Evolutionary conservation across 2,329 filamentous ascomycete genomes (phyloP), one percentile per base, ranked within the genome.

Genomic region (Microsporum canis): DNA sequence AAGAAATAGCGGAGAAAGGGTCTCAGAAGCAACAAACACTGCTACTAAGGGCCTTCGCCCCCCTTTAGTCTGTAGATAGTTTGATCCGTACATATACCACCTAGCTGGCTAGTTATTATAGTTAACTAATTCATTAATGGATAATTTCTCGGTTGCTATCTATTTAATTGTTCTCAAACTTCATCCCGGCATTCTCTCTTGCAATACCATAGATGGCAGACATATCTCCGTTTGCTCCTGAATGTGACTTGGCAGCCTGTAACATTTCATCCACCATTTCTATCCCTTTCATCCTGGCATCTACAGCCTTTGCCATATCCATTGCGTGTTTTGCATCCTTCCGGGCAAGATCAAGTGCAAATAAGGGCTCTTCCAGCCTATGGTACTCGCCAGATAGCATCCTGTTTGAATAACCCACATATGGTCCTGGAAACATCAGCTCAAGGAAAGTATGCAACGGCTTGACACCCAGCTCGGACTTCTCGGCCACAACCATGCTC

Each of bases 301-400:
- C 89, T 4, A 78, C 79, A 29, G 75, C 75, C 63, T 82, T 76
- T 0, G 88, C 91, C 62, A 96, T 69, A 60, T 76, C 78, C 70
- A 84, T 76, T 3, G 88, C 89, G 78, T 96, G 90, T 1, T 84
- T 76, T 1, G 86, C 83, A 76, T 96, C 91, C 72, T 96, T 96
- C 63, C 87, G 79, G 4, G 90, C 91, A 62, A 95, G 77, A 71
- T 94, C 87, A 0, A 92, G 88, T 2, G 84, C 84, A 72, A 95
- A 95, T 6, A 94, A 76, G n/a, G 91, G 91, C 70, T 82, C 87
- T 29, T 88, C 84, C 10, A 87, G 80, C 73, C 84, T 81, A 73
- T 88, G 84, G 70, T 95, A 95, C 67, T 90, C 88, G 0, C 90
- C 90, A 0, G 77, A 78, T 56, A 83, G 71, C 87, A 96, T 88